Percentiles rank a stretch among this genome's conserved stretches.
These are phyloP conservation scores for Penicillium bialowiezense DNA, from an alignment of 495 filamentous ascomycete genomes.

Conservation along the genomic window DNA sequence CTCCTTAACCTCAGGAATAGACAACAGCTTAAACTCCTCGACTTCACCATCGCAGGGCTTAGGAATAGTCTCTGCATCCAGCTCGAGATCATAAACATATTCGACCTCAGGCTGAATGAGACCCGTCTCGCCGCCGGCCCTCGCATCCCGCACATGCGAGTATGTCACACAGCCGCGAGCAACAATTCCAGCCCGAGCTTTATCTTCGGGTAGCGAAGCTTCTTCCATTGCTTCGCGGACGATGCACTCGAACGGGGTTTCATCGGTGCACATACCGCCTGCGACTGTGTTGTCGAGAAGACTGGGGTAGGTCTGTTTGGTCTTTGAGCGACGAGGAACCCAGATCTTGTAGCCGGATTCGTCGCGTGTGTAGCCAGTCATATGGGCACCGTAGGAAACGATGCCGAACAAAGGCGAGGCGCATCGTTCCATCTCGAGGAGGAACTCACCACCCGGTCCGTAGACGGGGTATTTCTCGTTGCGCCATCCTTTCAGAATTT, in stretches of 20 bases:
- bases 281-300: constrained; percentile 96
- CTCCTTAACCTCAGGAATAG: constrained; percentile 68
- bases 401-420: constrained; percentile 82
- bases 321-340: constrained; percentile 71
- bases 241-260: constrained; percentile 72
- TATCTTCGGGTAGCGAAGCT: constrained; percentile 70
- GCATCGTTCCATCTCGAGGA: constrained; percentile 76
- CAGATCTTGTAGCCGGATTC: constrained; percentile 70
- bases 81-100: constrained; percentile 86
- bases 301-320: constrained; percentile 79
- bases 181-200: constrained; percentile 59
- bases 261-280: constrained; percentile 79
- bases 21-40: constrained; percentile 75
- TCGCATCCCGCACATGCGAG: constrained; percentile 72
- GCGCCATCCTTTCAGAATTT: constrained; percentile 78
- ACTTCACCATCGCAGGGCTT: constrained; percentile 85
- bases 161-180: constrained; percentile 76
- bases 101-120: constrained; percentile 88
- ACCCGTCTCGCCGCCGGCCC: constrained; percentile 82
- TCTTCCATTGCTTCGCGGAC: constrained; percentile 88
- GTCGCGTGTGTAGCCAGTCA: constrained; percentile 71
- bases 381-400: constrained; percentile 85
- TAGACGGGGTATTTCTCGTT: constrained; percentile 86
- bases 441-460: constrained; percentile 56
- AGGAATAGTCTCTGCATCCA: constrained; percentile 64